Evolutionary conservation across 768 basidiomycete genomes (phyloP).

Genomic region (Cytidiella melzeri): DNA sequence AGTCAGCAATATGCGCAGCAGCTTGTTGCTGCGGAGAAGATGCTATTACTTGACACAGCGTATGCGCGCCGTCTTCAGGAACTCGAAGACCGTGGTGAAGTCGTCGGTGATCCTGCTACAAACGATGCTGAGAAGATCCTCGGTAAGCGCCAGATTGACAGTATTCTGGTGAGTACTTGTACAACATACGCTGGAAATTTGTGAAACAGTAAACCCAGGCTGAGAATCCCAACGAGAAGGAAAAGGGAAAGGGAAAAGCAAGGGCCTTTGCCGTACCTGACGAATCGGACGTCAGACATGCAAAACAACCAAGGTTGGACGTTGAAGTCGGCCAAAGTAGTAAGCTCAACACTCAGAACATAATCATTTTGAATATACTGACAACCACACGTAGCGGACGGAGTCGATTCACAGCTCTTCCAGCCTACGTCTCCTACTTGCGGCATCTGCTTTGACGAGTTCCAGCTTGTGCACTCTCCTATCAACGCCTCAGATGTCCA

Average conservation of each 20-base stretch:
- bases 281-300: too few relatives aligned
- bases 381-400: too few relatives aligned
- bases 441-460: conserved; percentile 35
- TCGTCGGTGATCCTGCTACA: conserved; percentile 15
- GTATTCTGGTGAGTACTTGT: conserved; percentile 19
- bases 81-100: conserved; percentile 22
- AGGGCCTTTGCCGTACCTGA: too few relatives aligned
- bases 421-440: conserved; percentile 22
- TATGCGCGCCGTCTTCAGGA: conserved; percentile 31
- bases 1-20: conserved; percentile 31
- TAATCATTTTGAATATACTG: too few relatives aligned
- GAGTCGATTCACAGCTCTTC: too few relatives aligned
- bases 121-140: conserved; percentile 31
- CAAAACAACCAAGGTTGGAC: too few relatives aligned
- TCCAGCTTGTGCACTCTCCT: conserved; percentile 29
- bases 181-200: not conserved
- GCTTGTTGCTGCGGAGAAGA: conserved; percentile 33
- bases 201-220: conserved; percentile 14
- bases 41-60: conserved; percentile 29
- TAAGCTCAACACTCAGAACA: too few relatives aligned
- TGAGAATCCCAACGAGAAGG: conserved; percentile 25
- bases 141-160: conserved; percentile 22
- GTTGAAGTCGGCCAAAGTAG: too few relatives aligned
- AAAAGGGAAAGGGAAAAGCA: conserved; percentile 17
- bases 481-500: conserved; percentile 21